Evolutionary conservation across 139 green algal genomes (phyloP).

Genomic region (Micractinium conductrix): DNA sequence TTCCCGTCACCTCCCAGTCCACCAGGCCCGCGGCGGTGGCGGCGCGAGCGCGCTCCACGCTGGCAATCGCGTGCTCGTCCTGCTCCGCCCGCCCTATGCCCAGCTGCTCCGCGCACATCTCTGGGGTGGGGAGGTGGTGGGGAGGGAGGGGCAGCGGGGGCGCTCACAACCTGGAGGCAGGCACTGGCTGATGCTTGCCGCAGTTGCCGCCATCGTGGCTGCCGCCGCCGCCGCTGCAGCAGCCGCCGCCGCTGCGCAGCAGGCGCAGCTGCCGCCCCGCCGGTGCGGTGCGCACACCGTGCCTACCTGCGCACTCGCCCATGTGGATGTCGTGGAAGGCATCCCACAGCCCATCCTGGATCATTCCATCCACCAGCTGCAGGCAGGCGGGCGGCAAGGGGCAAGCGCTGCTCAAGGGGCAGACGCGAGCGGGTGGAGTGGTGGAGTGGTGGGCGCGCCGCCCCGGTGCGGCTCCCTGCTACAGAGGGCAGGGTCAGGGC

Average conservation of each 20-base stretch:
- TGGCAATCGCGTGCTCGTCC: slow-evolving; percentile 76
- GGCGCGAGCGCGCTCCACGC: slow-evolving; percentile 55
- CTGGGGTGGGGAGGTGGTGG: background rate
- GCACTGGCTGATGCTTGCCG: no score
- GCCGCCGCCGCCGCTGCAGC: no score
- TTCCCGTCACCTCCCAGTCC: slow-evolving; percentile 67
- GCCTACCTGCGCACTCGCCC: slow-evolving; percentile 81
- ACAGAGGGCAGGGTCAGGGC: no score
- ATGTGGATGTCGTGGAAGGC: slow-evolving; percentile 84
- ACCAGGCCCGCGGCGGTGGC: slow-evolving; percentile 57
- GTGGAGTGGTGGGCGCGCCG: no score
- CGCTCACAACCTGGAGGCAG: background rate
- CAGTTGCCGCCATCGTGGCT: no score
- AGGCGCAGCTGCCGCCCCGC: slow-evolving; percentile 56
- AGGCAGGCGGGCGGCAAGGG: no score
- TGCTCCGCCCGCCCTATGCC: slow-evolving; percentile 41
- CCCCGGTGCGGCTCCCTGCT: no score
- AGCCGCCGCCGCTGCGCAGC: background rate
- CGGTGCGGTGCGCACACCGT: no score
- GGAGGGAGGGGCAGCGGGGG: no score
- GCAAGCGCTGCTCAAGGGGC: no score
- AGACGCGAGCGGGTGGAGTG: no score
- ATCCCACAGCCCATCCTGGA: slow-evolving; percentile 85
- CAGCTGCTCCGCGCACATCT: slow-evolving; percentile 32
- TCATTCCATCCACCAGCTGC: slow-evolving; percentile 63